These are phyloP conservation scores for Phytophthora pisi DNA, from an alignment of 352 stramenopile species.

Conservation along the genomic window DNA sequence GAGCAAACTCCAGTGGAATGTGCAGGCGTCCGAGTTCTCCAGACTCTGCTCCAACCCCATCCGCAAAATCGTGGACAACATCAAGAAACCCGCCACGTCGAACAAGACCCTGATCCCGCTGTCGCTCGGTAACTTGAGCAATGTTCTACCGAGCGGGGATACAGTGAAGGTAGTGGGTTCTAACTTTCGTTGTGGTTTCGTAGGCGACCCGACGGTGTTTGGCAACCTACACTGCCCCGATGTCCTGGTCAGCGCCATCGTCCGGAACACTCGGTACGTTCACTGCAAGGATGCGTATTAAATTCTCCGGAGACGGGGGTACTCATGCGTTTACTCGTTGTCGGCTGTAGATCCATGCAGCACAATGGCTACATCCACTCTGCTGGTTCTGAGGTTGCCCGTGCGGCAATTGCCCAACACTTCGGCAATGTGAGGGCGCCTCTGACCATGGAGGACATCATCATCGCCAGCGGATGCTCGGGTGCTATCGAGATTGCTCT, in stretches of 20 bases:
- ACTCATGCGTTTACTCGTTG: background rate
- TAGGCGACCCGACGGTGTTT: constrained; percentile 93
- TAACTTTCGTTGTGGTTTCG: background rate
- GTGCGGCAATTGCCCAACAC: constrained; percentile 88
- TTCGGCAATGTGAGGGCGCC: constrained; percentile 64
- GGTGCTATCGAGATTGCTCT: constrained; percentile 94
- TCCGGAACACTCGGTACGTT: constrained; percentile 63
- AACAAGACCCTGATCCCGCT: constrained; percentile 93
- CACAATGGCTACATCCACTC: constrained; percentile 95
- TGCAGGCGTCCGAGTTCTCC: constrained; percentile 74
- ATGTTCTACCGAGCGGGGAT: background rate
- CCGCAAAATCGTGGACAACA: constrained; percentile 94
- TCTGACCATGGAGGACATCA: constrained; percentile 91
- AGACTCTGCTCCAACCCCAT: constrained; percentile 91
- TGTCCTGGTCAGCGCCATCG: constrained; percentile 81
- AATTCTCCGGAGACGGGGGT: background rate
- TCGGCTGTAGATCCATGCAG: constrained; percentile 65
- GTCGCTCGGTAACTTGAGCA: constrained; percentile 66
- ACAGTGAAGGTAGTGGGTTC: background rate
- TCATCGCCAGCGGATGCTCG: constrained; percentile 94
- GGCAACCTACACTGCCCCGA: constrained; percentile 92
- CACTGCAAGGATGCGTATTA: background rate
- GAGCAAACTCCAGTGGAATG: constrained; percentile 64
- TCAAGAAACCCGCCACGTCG: constrained; percentile 89
- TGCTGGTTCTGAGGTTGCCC: constrained; percentile 82